These are phyloP conservation scores for Crepidotus variabilis DNA, from an alignment of 768 basidiomycete genomes.

Conservation along the genomic window DNA sequence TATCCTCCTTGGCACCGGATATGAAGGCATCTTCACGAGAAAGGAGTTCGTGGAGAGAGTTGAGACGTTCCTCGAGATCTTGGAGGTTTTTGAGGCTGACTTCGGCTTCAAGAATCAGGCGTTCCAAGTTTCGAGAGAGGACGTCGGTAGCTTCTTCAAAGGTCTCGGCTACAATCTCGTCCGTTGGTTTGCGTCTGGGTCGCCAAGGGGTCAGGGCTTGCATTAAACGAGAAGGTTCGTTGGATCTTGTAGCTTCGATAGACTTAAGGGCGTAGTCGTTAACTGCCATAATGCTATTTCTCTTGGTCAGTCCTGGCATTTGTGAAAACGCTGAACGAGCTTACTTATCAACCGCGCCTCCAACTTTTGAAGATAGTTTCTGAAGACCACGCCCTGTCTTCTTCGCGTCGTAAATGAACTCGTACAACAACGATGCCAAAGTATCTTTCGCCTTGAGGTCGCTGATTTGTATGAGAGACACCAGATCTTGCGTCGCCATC, in stretches of 20 bases:
- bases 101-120: constrained; percentile 68
- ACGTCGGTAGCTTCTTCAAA: constrained; percentile 64
- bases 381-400: constrained; percentile 56
- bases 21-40: constrained; percentile 52
- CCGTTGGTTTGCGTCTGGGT: constrained; percentile 24
- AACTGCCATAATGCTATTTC: constrained; percentile 61
- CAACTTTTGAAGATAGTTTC: constrained; percentile 61
- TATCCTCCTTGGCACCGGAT: constrained; percentile 40
- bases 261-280: constrained; percentile 66
- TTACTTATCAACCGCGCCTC: constrained; percentile 72
- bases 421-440: constrained; percentile 46
- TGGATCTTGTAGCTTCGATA: constrained; percentile 43
- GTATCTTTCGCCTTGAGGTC: constrained; percentile 56
- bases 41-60: constrained; percentile 53
- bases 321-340: constrained; percentile 17
- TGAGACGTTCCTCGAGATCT: constrained; percentile 58
- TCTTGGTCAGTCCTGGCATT: not conserved
- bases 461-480: constrained; percentile 59
- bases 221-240: constrained; percentile 28
- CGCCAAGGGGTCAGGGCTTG: constrained; percentile 38
- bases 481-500: constrained; percentile 70
- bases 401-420: constrained; percentile 61
- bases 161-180: constrained; percentile 45
- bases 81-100: constrained; percentile 51
- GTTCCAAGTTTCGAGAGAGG: constrained; percentile 46